Conservation (phyloP, 2,329 filamentous ascomycete genomes). For the Raffaelea deltoideospora region DNA sequence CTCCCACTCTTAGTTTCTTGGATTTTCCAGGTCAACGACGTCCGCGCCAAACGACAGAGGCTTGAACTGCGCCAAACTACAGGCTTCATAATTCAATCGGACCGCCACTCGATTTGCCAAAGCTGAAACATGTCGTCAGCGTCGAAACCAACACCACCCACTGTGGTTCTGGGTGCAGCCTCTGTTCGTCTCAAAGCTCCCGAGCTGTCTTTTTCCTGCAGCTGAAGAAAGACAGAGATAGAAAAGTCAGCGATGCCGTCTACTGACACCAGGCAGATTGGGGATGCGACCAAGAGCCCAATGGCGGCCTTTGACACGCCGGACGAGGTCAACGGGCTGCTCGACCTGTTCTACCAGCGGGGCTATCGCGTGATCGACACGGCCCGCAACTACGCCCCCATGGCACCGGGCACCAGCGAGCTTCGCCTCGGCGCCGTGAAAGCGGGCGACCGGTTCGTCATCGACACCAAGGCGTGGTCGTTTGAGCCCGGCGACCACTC, state of each 20-base stretch:
- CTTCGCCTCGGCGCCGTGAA: slow-evolving; percentile 14
- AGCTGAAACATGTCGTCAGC: too few relatives aligned
- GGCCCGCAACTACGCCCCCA: slow-evolving; percentile 16
- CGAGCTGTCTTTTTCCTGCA: too few relatives aligned
- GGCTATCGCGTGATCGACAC: slow-evolving; percentile 18
- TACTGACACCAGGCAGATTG: slow-evolving; percentile 11
- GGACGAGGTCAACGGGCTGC: slow-evolving; percentile 12
- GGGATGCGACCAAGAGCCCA: not conserved
- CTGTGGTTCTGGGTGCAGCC: not conserved
- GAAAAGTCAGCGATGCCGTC: too few relatives aligned
- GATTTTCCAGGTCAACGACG: too few relatives aligned
- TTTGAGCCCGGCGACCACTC: slow-evolving; percentile 13
- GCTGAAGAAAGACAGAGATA: too few relatives aligned
- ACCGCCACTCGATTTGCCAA: too few relatives aligned
- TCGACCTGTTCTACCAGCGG: slow-evolving; percentile 12
- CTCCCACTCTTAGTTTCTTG: too few relatives aligned
- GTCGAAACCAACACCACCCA: too few relatives aligned
- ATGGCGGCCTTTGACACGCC: slow-evolving; percentile 6
- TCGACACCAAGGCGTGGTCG: slow-evolving; percentile 21
- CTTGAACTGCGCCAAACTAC: too few relatives aligned
- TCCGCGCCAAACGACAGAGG: too few relatives aligned
- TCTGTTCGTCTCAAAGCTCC: too few relatives aligned
- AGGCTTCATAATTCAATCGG: too few relatives aligned
- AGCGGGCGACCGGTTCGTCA: slow-evolving; percentile 15
- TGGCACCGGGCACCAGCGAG: slow-evolving; percentile 15